Percentiles rank a stretch among this genome's conserved stretches.
Evolutionary conservation across 345 rosid species (phyloP).

Genomic region (Citrus medica): DNA sequence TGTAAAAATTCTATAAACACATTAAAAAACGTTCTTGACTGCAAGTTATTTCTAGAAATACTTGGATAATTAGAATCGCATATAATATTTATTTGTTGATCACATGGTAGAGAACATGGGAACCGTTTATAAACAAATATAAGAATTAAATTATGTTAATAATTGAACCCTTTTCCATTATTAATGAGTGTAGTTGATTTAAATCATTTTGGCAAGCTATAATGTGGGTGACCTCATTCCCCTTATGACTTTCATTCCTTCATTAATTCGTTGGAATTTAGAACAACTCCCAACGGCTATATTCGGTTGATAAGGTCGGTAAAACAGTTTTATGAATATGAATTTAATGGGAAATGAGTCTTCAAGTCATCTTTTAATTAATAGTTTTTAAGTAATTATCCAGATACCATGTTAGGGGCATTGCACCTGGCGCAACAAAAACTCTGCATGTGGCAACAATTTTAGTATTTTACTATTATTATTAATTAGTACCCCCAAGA

Average conservation of each 20-base stretch:
- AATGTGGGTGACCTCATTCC: conserved; percentile 20
- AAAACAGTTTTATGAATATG: conserved; percentile 28
- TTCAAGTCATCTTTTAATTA: neutral
- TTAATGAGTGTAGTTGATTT: neutral
- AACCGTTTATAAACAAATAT: neutral
- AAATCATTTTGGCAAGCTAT: conserved; percentile 9
- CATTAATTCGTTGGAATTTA: neutral
- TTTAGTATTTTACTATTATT: neutral
- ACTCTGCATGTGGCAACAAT: conserved; percentile 35
- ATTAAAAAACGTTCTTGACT: neutral
- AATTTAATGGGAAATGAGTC: neutral
- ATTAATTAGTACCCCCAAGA: neutral
- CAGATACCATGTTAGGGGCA: conserved; percentile 29
- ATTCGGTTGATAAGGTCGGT: conserved; percentile 35
- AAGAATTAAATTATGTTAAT: neutral
- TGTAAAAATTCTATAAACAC: neutral
- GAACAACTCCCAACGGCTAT: conserved; percentile 25
- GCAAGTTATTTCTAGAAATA: neutral
- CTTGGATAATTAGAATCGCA: neutral
- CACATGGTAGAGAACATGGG: conserved; percentile 30
- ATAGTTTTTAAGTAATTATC: neutral
- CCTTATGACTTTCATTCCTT: conserved; percentile 7
- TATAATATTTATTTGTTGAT: neutral
- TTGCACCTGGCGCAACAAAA: conserved; percentile 45
- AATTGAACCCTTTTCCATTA: conserved; percentile 1